Evolutionary conservation across 106 monocot genomes (phyloP).

Genomic region (Dendrobium nobile): DNA sequence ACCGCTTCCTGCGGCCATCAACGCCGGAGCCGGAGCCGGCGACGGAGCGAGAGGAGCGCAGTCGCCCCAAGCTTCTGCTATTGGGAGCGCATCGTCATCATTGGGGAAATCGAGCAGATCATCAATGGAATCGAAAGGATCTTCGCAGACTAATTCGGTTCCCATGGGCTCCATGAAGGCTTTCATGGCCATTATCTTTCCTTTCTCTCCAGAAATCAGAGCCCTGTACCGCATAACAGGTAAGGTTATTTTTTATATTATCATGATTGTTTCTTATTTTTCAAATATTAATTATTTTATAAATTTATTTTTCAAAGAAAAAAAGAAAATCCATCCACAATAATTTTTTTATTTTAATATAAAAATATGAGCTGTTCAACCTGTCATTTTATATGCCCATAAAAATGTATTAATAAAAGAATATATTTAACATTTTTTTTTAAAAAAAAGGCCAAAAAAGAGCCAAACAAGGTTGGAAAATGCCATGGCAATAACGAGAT

Average conservation of each 20-base stretch:
- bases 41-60: background rate
- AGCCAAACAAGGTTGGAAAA: too few relatives aligned
- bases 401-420: background rate
- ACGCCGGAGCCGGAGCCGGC: background rate
- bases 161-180: constrained; percentile 1
- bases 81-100: constrained; percentile 19
- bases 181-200: background rate
- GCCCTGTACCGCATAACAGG: background rate
- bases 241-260: too few relatives aligned
- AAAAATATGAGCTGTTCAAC: too few relatives aligned
- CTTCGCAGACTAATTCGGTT: constrained; percentile 16
- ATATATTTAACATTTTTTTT: background rate
- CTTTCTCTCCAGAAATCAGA: constrained; percentile 2
- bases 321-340: too few relatives aligned
- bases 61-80: constrained; percentile 7
- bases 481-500: background rate
- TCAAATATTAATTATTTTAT: background rate
- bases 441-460: background rate
- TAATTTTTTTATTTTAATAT: too few relatives aligned
- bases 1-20: background rate
- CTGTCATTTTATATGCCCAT: too few relatives aligned
- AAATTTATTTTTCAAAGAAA: too few relatives aligned
- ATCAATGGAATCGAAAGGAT: constrained; percentile 50
- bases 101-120: constrained; percentile 49
- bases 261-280: background rate